Conservation (phyloP, 495 filamentous ascomycete genomes). For the Daldinia decipiens region DNA sequence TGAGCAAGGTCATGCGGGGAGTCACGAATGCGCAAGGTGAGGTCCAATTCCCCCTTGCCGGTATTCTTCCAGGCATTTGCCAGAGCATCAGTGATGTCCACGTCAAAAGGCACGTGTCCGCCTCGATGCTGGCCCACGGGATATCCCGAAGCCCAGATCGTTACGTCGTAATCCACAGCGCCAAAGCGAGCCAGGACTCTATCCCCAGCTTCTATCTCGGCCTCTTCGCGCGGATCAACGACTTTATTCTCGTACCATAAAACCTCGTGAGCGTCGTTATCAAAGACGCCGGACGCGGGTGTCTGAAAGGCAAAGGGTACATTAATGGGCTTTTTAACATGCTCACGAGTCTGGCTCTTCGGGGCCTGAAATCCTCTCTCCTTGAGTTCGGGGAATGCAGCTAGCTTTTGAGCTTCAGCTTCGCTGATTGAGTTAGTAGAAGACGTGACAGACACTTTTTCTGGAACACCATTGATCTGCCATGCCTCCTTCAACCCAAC, state of each 20-base stretch:
- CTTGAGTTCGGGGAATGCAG: constrained; percentile 47
- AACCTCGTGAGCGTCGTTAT: constrained; percentile 66
- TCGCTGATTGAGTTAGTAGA: constrained; percentile 11
- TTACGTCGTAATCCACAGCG: constrained; percentile 71
- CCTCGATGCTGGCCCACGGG: constrained; percentile 64
- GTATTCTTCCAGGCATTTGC: constrained; percentile 48
- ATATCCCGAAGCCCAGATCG: constrained; percentile 65
- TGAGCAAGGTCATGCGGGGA: constrained; percentile 63
- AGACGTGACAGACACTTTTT: constrained; percentile 35
- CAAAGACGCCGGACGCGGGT: constrained; percentile 63
- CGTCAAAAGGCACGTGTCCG: constrained; percentile 67
- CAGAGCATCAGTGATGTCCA: constrained; percentile 64
- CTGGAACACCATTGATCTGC: constrained; percentile 49
- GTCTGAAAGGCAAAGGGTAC: constrained; percentile 70
- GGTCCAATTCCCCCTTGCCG: constrained; percentile 31
- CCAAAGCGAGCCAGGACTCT: constrained; percentile 66
- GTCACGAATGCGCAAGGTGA: constrained; percentile 51
- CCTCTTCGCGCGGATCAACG: constrained; percentile 55
- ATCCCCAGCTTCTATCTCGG: constrained; percentile 48
- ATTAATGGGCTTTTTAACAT: constrained; percentile 57
- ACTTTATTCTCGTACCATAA: constrained; percentile 68
- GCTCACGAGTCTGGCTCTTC: constrained; percentile 40
- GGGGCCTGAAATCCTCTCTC: constrained; percentile 45
- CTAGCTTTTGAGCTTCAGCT: constrained; percentile 43
- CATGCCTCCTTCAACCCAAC: constrained; percentile 56